phyloP scores from a whole-genome alignment of 2,329 filamentous ascomycete species.

The Trichoderma sp. region DNA sequence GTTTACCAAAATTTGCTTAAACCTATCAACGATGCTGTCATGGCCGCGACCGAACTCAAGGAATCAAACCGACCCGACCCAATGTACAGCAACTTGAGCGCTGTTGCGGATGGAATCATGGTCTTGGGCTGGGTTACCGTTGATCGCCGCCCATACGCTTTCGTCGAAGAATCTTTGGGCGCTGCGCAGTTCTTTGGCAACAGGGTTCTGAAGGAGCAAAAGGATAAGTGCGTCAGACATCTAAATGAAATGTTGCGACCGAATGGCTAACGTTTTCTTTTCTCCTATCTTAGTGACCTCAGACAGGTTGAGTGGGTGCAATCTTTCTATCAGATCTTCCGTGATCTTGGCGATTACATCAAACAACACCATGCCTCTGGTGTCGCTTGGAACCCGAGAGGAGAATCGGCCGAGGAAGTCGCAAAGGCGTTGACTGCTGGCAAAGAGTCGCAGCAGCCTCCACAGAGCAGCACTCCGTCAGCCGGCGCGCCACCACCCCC shows the following conservation, averaged over 20 bases:
- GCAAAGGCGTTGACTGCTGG: conserved; percentile 57
- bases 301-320: conserved; percentile 87
- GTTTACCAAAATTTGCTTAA: conserved; percentile 78
- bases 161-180: conserved; percentile 79
- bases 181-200: conserved; percentile 95
- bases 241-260: background rate
- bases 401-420: conserved; percentile 71
- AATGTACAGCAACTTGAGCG: conserved; percentile 79
- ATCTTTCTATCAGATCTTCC: conserved; percentile 89
- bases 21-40: conserved; percentile 82
- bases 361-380: conserved; percentile 81
- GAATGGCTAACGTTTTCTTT: conserved; percentile 29
- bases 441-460: conserved; percentile 1
- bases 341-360: conserved; percentile 79
- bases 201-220: conserved; percentile 87
- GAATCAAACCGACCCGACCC: conserved; percentile 78
- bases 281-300: conserved; percentile 61
- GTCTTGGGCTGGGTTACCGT: conserved; percentile 89
- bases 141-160: conserved; percentile 80
- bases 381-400: conserved; percentile 83
- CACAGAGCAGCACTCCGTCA: conserved; percentile 48
- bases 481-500: conserved; percentile 58
- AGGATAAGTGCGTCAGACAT: conserved; percentile 59
- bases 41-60: conserved; percentile 77
- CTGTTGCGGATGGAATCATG: conserved; percentile 87